A percentile compares a stretch with the other conserved stretches of the same genome.
phyloP scores from a whole-genome alignment of 148 eudicot genomes.

The Selenicereus undatus region DNA sequence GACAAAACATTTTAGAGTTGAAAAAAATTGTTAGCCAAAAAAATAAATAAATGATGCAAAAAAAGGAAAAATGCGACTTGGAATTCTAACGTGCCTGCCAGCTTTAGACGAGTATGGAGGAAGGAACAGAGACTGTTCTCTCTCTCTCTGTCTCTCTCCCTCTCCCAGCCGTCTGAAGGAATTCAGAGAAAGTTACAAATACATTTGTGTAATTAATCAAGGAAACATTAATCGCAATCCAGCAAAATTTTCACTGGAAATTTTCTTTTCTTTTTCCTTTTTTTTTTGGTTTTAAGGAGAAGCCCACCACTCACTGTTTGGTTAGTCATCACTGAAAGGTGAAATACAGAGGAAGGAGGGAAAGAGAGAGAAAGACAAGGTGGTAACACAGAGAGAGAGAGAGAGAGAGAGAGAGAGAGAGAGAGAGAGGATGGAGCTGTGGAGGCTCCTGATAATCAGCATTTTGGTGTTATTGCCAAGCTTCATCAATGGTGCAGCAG shows the following conservation, averaged over 20 bases:
- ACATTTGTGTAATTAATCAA: not conserved
- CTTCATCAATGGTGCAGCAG: slow-evolving; percentile 49
- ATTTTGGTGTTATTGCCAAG: slow-evolving; percentile 31
- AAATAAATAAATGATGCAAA: too few species aligned
- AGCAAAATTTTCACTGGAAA: not conserved
- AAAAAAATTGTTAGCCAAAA: too few species aligned
- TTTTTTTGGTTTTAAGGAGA: not conserved
- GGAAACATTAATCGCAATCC: not conserved
- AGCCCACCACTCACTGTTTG: not conserved
- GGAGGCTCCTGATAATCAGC: slow-evolving; percentile 33
- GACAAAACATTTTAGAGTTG: too few species aligned
- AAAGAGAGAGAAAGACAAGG: slow-evolving; percentile 21
- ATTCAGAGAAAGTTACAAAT: not conserved
- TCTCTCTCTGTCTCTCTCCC: not conserved
- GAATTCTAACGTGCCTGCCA: slow-evolving; percentile 3
- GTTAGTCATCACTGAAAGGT: not conserved
- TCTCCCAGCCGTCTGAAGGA: not conserved
- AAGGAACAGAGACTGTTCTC: not conserved
- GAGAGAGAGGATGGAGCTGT: slow-evolving; percentile 27
- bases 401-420: slow-evolving; percentile 19
- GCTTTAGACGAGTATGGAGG: not conserved
- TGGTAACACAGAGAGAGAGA: slow-evolving; percentile 22
- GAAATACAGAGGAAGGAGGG: not conserved
- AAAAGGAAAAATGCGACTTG: not conserved
- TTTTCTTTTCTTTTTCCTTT: too few species aligned